Conservation (phyloP, 108 stramenopile species). For the Pseudonitzschia delicatissima region DNA sequence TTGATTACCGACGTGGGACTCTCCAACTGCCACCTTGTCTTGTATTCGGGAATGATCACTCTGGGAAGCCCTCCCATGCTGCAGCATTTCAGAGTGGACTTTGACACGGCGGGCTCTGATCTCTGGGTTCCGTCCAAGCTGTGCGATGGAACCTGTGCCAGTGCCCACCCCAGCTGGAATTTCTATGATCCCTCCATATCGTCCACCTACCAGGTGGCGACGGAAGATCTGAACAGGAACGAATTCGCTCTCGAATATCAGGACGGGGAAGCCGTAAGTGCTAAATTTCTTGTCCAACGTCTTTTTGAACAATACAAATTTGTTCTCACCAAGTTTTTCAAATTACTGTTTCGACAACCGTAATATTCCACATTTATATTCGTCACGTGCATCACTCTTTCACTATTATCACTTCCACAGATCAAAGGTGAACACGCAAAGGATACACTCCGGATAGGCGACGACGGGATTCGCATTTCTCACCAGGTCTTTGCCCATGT, state of each 20-base stretch:
- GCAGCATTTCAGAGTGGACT: slow-evolving; percentile 85
- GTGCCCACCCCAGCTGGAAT: slow-evolving; percentile 49
- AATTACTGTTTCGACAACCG: not conserved
- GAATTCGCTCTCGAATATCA: slow-evolving; percentile 77
- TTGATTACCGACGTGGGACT: slow-evolving; percentile 20
- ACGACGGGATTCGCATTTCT: slow-evolving; percentile 6
- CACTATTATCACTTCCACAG: slow-evolving; percentile 31
- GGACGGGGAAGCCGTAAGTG: slow-evolving; percentile 46
- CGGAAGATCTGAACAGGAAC: slow-evolving; percentile 21
- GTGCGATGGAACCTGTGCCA: slow-evolving; percentile 62
- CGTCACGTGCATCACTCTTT: not conserved
- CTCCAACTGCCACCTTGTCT: slow-evolving; percentile 51
- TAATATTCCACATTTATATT: not conserved
- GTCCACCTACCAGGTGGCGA: slow-evolving; percentile 39
- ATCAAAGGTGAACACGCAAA: slow-evolving; percentile 54
- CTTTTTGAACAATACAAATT: not conserved
- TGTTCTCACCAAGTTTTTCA: not conserved
- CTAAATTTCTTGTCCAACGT: too few relatives aligned
- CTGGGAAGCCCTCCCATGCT: slow-evolving; percentile 66
- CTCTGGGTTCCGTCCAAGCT: slow-evolving; percentile 90
- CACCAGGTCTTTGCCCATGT: slow-evolving; percentile 55
- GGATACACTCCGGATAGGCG: slow-evolving; percentile 35
- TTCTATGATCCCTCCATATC: slow-evolving; percentile 53
- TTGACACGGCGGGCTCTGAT: slow-evolving; percentile 95
- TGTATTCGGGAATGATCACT: slow-evolving; percentile 47